These are phyloP conservation scores for Yarrowia keelungensis DNA, from an alignment of 805 yeast genomes.

Conservation along the genomic window DNA sequence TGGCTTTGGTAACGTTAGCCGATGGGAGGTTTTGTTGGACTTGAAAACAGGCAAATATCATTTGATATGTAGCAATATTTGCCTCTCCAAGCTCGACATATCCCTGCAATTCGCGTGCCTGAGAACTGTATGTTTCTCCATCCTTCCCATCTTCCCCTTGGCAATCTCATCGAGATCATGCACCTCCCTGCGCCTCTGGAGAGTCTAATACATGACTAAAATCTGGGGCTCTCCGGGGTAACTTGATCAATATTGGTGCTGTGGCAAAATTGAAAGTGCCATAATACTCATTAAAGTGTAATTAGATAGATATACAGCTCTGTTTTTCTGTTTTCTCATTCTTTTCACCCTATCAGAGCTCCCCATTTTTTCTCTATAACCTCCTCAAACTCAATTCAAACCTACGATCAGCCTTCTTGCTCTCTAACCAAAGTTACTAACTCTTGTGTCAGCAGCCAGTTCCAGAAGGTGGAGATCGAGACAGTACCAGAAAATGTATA, in stretches of 20 bases:
- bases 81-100: too few species aligned
- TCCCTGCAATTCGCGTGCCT: too few species aligned
- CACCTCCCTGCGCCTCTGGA: background rate
- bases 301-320: too few species aligned
- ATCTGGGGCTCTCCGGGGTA: background rate
- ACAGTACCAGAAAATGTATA: background rate
- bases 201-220: conserved; percentile 7
- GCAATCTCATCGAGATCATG: conserved; percentile 6
- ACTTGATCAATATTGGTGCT: too few species aligned
- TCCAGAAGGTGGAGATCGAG: conserved; percentile 5
- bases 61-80: too few species aligned
- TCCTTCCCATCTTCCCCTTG: background rate
- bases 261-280: too few species aligned
- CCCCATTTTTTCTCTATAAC: background rate
- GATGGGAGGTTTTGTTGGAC: too few species aligned
- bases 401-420: background rate
- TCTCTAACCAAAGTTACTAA: conserved; percentile 1
- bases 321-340: too few species aligned
- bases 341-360: too few species aligned
- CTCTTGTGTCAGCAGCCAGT: background rate
- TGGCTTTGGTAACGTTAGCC: background rate
- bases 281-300: too few species aligned
- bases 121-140: too few species aligned
- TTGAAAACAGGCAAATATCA: too few species aligned
- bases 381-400: conserved; percentile 8